Evolutionary conservation across 176 grass and related monocot species (phyloP).

Genomic region (Raddia guianensis): DNA sequence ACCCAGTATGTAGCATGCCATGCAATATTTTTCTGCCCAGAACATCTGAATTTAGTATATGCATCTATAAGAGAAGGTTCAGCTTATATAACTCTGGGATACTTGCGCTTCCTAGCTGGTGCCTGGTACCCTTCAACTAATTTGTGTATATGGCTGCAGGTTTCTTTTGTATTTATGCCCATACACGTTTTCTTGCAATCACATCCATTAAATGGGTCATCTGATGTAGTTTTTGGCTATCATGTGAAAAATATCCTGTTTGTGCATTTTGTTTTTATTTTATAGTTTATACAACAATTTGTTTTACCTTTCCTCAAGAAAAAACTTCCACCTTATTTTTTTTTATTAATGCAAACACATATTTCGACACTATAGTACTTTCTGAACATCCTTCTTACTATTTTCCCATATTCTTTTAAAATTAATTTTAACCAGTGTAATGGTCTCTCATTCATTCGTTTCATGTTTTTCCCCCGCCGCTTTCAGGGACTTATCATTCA

Average conservation of each 20-base stretch:
- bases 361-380: conserved; percentile 38
- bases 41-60: conserved; percentile 32
- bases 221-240: not conserved
- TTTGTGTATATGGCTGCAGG: conserved; percentile 4
- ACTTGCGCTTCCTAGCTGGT: not conserved
- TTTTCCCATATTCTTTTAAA: not conserved
- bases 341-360: conserved; percentile 19
- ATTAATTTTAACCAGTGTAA: not conserved
- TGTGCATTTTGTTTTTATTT: conserved; percentile 15
- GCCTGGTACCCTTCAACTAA: not conserved
- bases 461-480: not conserved
- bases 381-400: not conserved
- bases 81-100: not conserved
- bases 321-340: conserved; percentile 4
- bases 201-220: conserved; percentile 19
- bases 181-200: conserved; percentile 27
- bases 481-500: conserved; percentile 91
- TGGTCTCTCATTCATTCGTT: not conserved
- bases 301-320: conserved; percentile 15
- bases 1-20: not conserved
- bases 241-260: not conserved
- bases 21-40: not conserved
- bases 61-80: conserved; percentile 31
- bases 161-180: conserved; percentile 17
- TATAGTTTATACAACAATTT: conserved; percentile 12